phyloP scores from a whole-genome alignment of 2,329 filamentous ascomycete genomes.

The Atkinsonella texensis region DNA sequence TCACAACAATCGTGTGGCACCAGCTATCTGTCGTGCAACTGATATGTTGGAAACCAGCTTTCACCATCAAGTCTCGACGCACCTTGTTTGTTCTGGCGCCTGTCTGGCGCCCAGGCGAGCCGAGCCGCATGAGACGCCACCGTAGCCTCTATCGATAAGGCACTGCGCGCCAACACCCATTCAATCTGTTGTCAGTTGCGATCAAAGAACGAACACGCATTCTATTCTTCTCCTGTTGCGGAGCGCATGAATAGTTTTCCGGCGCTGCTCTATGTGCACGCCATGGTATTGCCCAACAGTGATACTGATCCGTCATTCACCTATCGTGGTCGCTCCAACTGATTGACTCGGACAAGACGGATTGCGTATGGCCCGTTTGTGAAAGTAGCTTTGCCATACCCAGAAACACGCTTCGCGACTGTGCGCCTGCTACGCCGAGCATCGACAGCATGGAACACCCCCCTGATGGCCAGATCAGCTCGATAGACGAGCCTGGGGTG shows the following conservation, averaged over 20 bases:
- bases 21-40: too few relatives aligned
- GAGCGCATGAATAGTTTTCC: background rate
- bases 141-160: background rate
- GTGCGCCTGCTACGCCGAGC: background rate
- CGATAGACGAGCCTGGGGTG: conserved; percentile 50
- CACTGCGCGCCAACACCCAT: background rate
- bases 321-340: background rate
- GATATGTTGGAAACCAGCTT: too few relatives aligned
- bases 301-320: background rate
- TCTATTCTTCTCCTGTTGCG: background rate
- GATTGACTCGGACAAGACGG: background rate
- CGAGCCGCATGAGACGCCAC: background rate
- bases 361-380: background rate
- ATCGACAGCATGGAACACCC: conserved; percentile 17
- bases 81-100: background rate
- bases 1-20: background rate
- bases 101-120: background rate
- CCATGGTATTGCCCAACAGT: background rate
- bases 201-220: background rate
- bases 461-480: conserved; percentile 27
- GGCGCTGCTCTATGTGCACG: background rate
- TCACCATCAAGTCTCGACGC: too few relatives aligned
- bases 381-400: background rate
- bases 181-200: background rate
- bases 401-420: background rate